Percentiles rank a stretch among this genome's conserved stretches.
These are phyloP conservation scores for Acorus calamus DNA, from an alignment of 106 monocot species.

Conservation along the genomic window DNA sequence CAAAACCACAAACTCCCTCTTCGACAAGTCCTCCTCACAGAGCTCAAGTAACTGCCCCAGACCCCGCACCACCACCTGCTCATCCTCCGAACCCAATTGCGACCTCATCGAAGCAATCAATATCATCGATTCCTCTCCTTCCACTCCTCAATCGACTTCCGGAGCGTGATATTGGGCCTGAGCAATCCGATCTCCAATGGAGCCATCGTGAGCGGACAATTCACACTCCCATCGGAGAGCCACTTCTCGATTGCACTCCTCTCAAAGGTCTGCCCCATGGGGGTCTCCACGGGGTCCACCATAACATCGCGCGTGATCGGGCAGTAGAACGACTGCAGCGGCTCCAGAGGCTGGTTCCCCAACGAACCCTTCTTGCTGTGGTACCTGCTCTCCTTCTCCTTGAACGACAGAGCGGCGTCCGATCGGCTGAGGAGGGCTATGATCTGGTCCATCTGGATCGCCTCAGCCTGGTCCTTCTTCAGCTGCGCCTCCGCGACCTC, in stretches of 20 bases:
- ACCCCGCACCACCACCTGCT: conserved; percentile 9
- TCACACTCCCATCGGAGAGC: conserved; percentile 20
- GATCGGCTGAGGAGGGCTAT: conserved; percentile 8
- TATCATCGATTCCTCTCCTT: conserved; percentile 29
- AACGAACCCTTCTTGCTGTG: conserved; percentile 13
- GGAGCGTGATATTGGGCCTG: conserved; percentile 15
- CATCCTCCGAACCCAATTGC: conserved; percentile 5
- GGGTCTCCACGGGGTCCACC: conserved; percentile 26
- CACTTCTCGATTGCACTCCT: conserved; percentile 24
- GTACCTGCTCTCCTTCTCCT: conserved; percentile 24
- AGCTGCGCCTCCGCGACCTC: conserved; percentile 8
- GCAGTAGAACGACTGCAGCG: conserved; percentile 26
- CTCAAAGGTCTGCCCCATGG: conserved; percentile 27
- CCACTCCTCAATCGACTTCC: conserved; percentile 32
- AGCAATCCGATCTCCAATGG: conserved; percentile 4
- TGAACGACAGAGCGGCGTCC: conserved; percentile 9
- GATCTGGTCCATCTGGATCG: conserved; percentile 29
- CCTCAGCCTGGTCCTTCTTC: conserved; percentile 13
- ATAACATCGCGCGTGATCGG: conserved; percentile 24
- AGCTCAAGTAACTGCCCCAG: conserved; percentile 12
- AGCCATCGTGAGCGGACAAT: conserved; percentile 22
- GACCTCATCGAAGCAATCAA: conserved; percentile 14
- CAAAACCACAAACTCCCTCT: conserved; percentile 25
- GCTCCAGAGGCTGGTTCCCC: conserved; percentile 17
- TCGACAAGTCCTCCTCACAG: conserved; percentile 10